Evolutionary conservation across 2,329 filamentous ascomycete genomes (phyloP).

Genomic region (Botryotinia calthae): DNA sequence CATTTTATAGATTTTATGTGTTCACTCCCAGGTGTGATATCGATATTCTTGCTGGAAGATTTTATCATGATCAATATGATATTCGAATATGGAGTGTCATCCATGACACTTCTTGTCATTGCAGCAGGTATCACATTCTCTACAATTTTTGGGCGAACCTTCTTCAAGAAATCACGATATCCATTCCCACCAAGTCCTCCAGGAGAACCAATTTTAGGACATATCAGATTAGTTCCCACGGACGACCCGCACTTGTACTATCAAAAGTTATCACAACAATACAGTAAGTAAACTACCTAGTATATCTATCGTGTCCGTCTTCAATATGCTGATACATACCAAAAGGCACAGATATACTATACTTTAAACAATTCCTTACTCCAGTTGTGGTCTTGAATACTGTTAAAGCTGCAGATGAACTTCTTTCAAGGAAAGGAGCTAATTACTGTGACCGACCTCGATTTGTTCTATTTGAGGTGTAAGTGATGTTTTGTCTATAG

Average conservation of each 20-base stretch:
- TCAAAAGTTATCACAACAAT: constrained; percentile 31
- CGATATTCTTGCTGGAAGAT: background rate
- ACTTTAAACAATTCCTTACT: constrained; percentile 33
- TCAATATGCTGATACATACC: background rate
- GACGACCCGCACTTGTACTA: constrained; percentile 30
- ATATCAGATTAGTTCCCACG: constrained; percentile 30
- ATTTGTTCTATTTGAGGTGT: constrained; percentile 41
- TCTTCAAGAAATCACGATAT: constrained; percentile 7
- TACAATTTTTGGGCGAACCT: background rate
- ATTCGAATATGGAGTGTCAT: background rate
- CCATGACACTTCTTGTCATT: background rate
- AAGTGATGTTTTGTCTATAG: background rate
- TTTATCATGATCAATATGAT: background rate
- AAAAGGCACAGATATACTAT: constrained; percentile 29
- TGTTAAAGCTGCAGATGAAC: constrained; percentile 43
- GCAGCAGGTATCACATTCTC: background rate
- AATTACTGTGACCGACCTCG: constrained; percentile 47
- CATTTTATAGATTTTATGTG: background rate
- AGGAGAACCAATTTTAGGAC: constrained; percentile 31
- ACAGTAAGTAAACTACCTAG: constrained; percentile 21
- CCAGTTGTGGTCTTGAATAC: constrained; percentile 47
- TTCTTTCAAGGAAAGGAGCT: constrained; percentile 46
- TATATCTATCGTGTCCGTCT: background rate
- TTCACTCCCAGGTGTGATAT: background rate
- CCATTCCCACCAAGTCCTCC: constrained; percentile 34